Base-by-base conservation (phyloP, 768 basidiomycete genomes). In the Kwoniella newhampshirensis region DNA sequence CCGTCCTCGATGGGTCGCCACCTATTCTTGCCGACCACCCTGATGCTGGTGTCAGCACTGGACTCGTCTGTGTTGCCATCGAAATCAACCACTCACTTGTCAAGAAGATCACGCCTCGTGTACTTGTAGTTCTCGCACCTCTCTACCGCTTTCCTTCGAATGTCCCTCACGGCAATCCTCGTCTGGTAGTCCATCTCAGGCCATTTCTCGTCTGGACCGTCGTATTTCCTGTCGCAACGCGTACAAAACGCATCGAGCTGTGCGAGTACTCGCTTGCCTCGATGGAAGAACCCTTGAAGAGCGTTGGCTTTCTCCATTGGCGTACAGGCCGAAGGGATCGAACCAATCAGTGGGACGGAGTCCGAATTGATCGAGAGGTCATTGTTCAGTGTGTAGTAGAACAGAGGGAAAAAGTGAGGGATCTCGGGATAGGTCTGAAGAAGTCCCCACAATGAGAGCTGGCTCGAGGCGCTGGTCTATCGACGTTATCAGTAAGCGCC, bases 81-180 rank as follows among this genome's bases (percentile, higher is more conserved):
- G 4, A 46, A 28, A 13, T 7, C n/a, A 12, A 12, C 8, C 3
- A 63, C 73, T 69, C 59, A 76, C 75, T 74, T 74, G 64, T 76
- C 74, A 23, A 76, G 59, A 12, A 76, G 57, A 59, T 76, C 75
- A 21, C 75, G 53, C 21, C 75, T 62, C 45, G 75, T 76, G 54
- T 76, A 76, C 60, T 76, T 76, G 67, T 76, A 76, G 51, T 76
- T 76, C 64, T 76, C 75, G 36, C 71, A 73, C 37, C 75, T 48
- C 46, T 76, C 75, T 4, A 76, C 75, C 12, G 68, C 68, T 54
- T 76, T 76, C 20, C 75, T 54, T 35, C 75, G 32, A 15, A 76
- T 68, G 59, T 76, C 75, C 43, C 75, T 55, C 26, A 76, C 57
- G 1, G 75, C 75, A 26, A 74, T 73, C 32, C 74, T 59, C 23